Evolutionary conservation across 2,329 filamentous ascomycete genomes (phyloP).

Genomic region (Aspergillus ruber): DNA sequence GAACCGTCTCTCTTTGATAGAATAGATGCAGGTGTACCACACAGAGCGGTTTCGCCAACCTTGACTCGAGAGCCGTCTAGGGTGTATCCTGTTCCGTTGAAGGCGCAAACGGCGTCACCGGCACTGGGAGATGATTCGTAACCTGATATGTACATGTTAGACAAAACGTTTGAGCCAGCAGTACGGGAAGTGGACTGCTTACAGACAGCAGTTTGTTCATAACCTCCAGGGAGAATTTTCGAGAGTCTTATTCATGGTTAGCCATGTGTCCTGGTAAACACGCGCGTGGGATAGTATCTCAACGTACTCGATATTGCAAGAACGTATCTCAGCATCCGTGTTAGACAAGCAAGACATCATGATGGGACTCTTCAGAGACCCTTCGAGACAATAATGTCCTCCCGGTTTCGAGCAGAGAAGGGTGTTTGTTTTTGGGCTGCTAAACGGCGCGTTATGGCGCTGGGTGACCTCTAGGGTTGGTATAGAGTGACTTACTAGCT

Average conservation of each 20-base stretch:
- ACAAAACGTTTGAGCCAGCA: neutral
- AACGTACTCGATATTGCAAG: conserved; percentile 14
- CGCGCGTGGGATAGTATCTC: neutral
- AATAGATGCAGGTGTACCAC: neutral
- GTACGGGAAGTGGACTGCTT: neutral
- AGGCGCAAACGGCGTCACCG: conserved; percentile 19
- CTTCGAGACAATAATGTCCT: conserved; percentile 12
- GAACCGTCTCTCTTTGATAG: neutral
- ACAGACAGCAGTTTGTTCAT: conserved; percentile 13
- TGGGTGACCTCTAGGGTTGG: neutral
- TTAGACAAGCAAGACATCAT: conserved; percentile 12
- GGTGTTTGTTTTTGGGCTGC: conserved; percentile 10
- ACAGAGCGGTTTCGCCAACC: conserved; percentile 12
- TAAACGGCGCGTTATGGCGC: neutral
- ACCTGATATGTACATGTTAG: conserved; percentile 5
- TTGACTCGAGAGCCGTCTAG: conserved; percentile 1
- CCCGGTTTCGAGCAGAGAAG: conserved; percentile 14
- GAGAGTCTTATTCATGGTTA: conserved; percentile 7
- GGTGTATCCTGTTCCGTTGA: conserved; percentile 20
- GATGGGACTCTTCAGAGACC: conserved; percentile 10
- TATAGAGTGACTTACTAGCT: neutral
- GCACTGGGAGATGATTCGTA: conserved; percentile 8
- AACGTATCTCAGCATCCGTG: conserved; percentile 8
- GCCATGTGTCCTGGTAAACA: neutral
- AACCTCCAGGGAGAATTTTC: conserved; percentile 9